Conservation (phyloP, 2,329 filamentous ascomycete species). For the Trichoderma atrobrunneum region DNA sequence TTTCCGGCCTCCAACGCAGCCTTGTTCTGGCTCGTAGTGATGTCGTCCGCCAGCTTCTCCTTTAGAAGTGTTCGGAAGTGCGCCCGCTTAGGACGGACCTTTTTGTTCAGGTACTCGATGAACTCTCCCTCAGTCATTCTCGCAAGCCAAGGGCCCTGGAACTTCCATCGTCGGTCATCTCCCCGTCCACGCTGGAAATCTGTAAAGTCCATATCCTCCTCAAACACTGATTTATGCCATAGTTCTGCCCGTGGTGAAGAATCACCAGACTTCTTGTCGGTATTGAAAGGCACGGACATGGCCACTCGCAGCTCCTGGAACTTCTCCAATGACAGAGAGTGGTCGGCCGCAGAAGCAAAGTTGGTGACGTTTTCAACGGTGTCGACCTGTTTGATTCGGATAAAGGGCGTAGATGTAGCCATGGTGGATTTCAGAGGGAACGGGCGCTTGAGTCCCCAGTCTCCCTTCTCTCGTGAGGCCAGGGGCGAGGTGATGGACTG, state of each 20-base stretch:
- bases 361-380: conserved; percentile 86
- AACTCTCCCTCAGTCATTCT: conserved; percentile 62
- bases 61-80: conserved; percentile 57
- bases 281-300: conserved; percentile 52
- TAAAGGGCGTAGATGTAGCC: conserved; percentile 67
- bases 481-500: conserved; percentile 77
- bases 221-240: conserved; percentile 55
- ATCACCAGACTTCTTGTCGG: conserved; percentile 19
- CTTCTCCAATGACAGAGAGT: conserved; percentile 76
- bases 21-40: conserved; percentile 38
- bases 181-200: conserved; percentile 35
- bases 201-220: conserved; percentile 56
- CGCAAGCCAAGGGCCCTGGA: conserved; percentile 64
- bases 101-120: conserved; percentile 51
- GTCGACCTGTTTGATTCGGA: conserved; percentile 77
- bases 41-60: conserved; percentile 45
- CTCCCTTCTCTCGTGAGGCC: conserved; percentile 70
- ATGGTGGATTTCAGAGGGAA: conserved; percentile 74
- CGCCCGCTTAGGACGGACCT: conserved; percentile 50
- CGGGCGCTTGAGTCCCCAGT: conserved; percentile 90
- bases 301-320: conserved; percentile 79
- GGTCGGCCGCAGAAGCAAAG: conserved; percentile 78
- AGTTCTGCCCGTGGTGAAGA: conserved; percentile 22
- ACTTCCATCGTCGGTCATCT: conserved; percentile 61
- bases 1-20: conserved; percentile 41